Percentiles rank a stretch among this genome's conserved stretches.
phyloP scores from a whole-genome alignment of 164 flowering plant species.

The Vitis riparia region DNA sequence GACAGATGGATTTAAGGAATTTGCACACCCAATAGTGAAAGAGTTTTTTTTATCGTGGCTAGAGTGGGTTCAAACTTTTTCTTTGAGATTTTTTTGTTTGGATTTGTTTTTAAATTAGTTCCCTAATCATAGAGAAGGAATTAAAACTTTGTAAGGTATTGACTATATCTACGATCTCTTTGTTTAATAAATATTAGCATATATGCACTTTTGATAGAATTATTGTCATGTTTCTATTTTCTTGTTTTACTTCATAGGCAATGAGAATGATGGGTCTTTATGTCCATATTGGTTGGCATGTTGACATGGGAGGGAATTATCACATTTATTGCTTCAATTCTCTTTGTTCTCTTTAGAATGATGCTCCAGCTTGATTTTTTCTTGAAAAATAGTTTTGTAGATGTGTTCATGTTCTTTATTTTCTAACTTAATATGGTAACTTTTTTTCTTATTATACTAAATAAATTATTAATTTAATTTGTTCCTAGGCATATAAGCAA shows the following conservation, averaged over 20 bases:
- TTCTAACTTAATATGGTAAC: constrained; percentile 94
- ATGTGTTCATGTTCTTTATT: constrained; percentile 79
- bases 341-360: constrained; percentile 86
- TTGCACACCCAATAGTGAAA: too few species aligned
- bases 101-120: constrained; percentile 83
- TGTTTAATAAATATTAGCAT: not conserved
- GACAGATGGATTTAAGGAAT: too few species aligned
- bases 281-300: constrained; percentile 78
- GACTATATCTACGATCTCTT: not conserved
- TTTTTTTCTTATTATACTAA: constrained; percentile 2
- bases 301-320: constrained; percentile 87
- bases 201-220: not conserved
- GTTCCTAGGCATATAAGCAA: too few species aligned
- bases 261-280: constrained; percentile 94
- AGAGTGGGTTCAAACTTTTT: constrained; percentile 42
- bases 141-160: constrained; percentile 96
- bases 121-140: constrained; percentile 83
- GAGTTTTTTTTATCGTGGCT: too few species aligned
- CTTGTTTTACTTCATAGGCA: constrained; percentile 48
- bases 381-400: constrained; percentile 74
- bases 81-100: constrained; percentile 89
- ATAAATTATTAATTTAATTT: not conserved
- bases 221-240: not conserved
- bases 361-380: constrained; percentile 90
- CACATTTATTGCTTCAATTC: constrained; percentile 63